A percentile compares a stretch with the other conserved stretches of the same genome.
Conservation (phyloP, 2,329 filamentous ascomycete species). For the Sclerotinia glacialis region DNA sequence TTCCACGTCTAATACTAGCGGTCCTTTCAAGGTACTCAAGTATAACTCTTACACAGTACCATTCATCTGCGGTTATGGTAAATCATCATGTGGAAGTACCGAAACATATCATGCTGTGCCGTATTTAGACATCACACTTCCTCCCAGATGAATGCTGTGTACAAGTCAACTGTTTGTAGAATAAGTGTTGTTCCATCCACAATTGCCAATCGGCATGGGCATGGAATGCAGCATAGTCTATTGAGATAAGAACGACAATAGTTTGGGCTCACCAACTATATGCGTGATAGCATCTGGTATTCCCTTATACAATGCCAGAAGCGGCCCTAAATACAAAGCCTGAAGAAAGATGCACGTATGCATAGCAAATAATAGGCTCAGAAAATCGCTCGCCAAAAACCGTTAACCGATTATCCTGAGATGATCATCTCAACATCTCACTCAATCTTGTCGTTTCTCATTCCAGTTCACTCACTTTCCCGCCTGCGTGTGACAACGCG, state of each 20-base stretch:
- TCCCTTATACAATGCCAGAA: not conserved
- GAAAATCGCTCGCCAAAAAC: not conserved
- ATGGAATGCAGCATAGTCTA: not conserved
- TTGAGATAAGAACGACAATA: not conserved
- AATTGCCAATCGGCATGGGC: not conserved
- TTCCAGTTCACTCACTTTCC: not conserved
- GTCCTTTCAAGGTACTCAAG: too few species aligned
- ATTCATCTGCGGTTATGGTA: not conserved
- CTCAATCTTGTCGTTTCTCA: not conserved
- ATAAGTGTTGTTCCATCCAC: not conserved
- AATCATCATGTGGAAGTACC: not conserved
- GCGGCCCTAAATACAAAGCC: not conserved
- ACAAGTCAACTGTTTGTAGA: not conserved
- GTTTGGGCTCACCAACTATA: not conserved
- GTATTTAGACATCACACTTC: not conserved
- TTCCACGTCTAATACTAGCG: not conserved
- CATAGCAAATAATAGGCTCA: not conserved
- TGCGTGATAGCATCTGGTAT: not conserved
- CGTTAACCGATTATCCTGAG: not conserved
- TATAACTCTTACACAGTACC: too few species aligned
- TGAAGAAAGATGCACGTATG: not conserved
- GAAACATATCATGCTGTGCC: not conserved
- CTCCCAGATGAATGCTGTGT: not conserved
- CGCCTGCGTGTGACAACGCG: not conserved
- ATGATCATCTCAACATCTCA: not conserved